Base-by-base conservation (phyloP, 208 protist species). In the Trypanosoma avium region DNA sequence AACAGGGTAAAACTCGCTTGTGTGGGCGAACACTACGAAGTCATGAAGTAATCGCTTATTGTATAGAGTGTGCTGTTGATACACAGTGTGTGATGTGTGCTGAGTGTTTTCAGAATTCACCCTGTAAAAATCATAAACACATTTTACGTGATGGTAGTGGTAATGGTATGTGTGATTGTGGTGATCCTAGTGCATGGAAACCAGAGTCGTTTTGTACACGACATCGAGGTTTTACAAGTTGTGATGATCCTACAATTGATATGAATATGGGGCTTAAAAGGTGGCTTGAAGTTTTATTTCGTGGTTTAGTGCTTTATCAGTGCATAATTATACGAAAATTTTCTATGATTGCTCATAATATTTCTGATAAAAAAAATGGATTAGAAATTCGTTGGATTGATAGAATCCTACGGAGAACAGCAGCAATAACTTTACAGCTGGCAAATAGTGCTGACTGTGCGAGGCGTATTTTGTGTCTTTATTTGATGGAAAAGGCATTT, bases 161-260 rank as follows among this genome's bases (percentile, higher is more conserved):
- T 29, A 77, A 81, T 36, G 92, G 91, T 60, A 93, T 95, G 69
- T 97, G 95, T 68, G 95, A 98, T 82, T 98, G 95, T 79, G 95
- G 95, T 38, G 95, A 98, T 70, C 77, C 85, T n/a, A 81, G 68
- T 46, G 86, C 90, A 21, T 91, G 88, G 88, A 81, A 85, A 50
- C 19, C 61, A 26, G 65, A 75, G 38, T 79, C 79, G 4, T 92
- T 97, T 65, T 93, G 84, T 62, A 73, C 48, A 2, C 61, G 61
- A 0, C 83, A 93, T 61, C 68, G 76, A 22, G 81, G 83, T 3
- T 64, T 75, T 55, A 4, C 32, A 22, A 62, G 45, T 4, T 54
- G 52, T 17, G 75, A 71, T 21, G 75, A 85, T 53, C 72, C 72
- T 9, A 55, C 47, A 10, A 47, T 79, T 24, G 63, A 42, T 30